These are phyloP conservation scores for Dactylellina parvicollis DNA, from an alignment of 2,329 filamentous ascomycete genomes.

Conservation along the genomic window DNA sequence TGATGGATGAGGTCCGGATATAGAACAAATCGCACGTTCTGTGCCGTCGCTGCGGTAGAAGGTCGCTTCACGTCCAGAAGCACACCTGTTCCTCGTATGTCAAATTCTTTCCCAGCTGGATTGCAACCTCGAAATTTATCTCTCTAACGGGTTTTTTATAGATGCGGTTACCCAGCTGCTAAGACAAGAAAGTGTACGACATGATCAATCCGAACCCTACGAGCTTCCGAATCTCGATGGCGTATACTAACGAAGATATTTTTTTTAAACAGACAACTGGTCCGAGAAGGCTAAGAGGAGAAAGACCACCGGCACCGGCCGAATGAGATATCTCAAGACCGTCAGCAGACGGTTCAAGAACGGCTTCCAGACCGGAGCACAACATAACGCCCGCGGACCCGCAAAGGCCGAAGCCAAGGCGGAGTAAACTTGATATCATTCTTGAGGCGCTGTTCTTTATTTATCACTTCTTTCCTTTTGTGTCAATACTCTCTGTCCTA, in stretches of 20 bases:
- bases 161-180: slow-evolving; percentile 96
- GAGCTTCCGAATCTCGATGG: neutral
- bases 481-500: slow-evolving; percentile 12
- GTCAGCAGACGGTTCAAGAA: slow-evolving; percentile 96
- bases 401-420: slow-evolving; percentile 58
- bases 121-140: neutral
- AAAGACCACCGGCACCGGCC: slow-evolving; percentile 98
- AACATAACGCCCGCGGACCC: slow-evolving; percentile 82
- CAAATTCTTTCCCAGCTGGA: neutral
- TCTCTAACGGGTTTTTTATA: slow-evolving; percentile 57
- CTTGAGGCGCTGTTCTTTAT: slow-evolving; percentile 6
- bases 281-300: slow-evolving; percentile 99
- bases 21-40: slow-evolving; percentile 94
- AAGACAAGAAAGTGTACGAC: slow-evolving; percentile 98
- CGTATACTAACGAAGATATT: slow-evolving; percentile 49
- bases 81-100: slow-evolving; percentile 81
- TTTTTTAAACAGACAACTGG: slow-evolving; percentile 94
- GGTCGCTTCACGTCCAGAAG: slow-evolving; percentile 99
- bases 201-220: slow-evolving; percentile 18
- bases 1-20: slow-evolving; percentile 29
- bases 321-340: slow-evolving; percentile 93
- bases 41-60: slow-evolving; percentile 97
- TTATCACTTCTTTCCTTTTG: slow-evolving; percentile 7
- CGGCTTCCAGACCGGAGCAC: slow-evolving; percentile 90
- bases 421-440: slow-evolving; percentile 53